phyloP scores from a whole-genome alignment of 148 eudicot genomes.

The Camellia lanceoleosa region DNA sequence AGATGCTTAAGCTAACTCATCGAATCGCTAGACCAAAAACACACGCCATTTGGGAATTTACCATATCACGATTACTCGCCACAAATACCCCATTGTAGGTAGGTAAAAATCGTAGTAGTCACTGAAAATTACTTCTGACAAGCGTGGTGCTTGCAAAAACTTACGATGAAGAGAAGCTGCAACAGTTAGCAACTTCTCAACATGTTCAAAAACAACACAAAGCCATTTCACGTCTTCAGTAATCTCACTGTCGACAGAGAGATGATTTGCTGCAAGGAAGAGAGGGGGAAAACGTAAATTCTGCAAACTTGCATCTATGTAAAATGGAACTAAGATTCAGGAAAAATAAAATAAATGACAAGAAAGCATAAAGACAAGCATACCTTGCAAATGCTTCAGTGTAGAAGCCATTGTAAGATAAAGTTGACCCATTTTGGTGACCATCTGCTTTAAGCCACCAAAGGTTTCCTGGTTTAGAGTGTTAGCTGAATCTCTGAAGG shows the following conservation, averaged over 20 bases:
- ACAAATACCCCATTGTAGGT: conserved; percentile 64
- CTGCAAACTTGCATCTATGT: neutral
- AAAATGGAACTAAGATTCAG: conserved; percentile 3
- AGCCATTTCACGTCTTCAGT: conserved; percentile 66
- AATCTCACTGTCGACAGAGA: conserved; percentile 43
- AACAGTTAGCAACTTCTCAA: conserved; percentile 57
- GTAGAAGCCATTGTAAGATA: conserved; percentile 66
- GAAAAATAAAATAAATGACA: neutral
- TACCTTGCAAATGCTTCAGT: conserved; percentile 73
- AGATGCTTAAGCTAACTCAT: neutral
- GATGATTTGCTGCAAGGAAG: conserved; percentile 49
- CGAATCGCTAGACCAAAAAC: neutral
- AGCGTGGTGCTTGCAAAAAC: conserved; percentile 65
- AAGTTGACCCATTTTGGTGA: conserved; percentile 61
- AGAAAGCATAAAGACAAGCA: neutral
- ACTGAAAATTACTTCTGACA: conserved; percentile 51
- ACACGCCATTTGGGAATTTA: conserved; percentile 18
- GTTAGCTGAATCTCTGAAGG: conserved; percentile 80
- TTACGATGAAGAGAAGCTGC: conserved; percentile 86
- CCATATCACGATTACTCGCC: conserved; percentile 36
- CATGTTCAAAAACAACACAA: conserved; percentile 54
- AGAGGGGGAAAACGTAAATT: neutral
- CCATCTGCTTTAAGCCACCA: conserved; percentile 68
- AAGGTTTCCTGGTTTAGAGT: conserved; percentile 63
- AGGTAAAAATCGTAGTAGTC: conserved; percentile 63